Evolutionary conservation across 805 yeast species (phyloP), one percentile per base, ranked within the genome.

Genomic region (Kuraishia hungarica): DNA sequence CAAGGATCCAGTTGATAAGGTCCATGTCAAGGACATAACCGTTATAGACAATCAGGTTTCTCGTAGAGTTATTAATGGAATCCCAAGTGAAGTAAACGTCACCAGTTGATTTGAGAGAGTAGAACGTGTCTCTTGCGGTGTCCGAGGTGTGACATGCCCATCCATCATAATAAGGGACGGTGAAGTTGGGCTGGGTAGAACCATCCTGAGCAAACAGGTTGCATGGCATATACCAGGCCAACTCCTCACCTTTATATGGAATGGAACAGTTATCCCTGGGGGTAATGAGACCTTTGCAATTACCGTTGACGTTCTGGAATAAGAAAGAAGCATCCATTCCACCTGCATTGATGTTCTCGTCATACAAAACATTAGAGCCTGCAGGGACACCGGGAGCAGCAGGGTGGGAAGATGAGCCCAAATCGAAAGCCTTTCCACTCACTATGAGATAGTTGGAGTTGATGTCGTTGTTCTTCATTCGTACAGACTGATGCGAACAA

Each of bases 171-270:
- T 83, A 83, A 21, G 76, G 77, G 28, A 72, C 68, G 1, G 91
- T 80, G 59, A 78, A 78, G 66, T 88, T 87, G 47, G 89, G 87
- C 28, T 70, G 55, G 1, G 87, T 69, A 1, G 94, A 77, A 3
- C 96, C 96, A 66, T 89, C 89, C 61, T 82, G 86, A 48, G 73
- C 70, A 54, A 81, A 73, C 35, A 87, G 58, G 61, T 85, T 83
- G 74, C 99, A 94, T 2, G 99, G 98, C 86, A 92, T 90, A 71
- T 94, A 94, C 97, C 97, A 92, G 19, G 96, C 97, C 61, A 93
- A 68, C 29, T 80, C 76, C 23, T 80, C 84, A 48, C 72, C 76
- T 55, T 80, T 75, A 58, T 74, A 70, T 1, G 97, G 97, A 56
- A 92, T 92, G 0, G 86, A 62, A 61, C 88, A 80, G 64, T 84